Base-by-base conservation (phyloP, 2,329 filamentous ascomycete genomes). In the Decorospora gaudefroyi region DNA sequence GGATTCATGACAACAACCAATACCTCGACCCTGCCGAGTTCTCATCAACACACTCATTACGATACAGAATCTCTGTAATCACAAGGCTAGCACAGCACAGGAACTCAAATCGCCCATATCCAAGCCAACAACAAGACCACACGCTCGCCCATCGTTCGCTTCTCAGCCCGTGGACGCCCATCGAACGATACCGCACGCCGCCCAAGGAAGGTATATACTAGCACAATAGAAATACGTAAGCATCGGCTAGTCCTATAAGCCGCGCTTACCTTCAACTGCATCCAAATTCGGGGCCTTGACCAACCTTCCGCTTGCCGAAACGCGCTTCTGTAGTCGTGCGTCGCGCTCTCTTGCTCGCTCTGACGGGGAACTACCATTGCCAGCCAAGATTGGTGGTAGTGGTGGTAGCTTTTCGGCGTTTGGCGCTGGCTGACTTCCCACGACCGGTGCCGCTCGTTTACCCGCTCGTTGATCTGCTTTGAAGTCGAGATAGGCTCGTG, bases 401-500 rank as follows among this genome's bases (percentile, higher is more conserved):
- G 85, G 81, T 1, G 80, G 77, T 1, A 87, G 68, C 6, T 78
- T 81, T 64, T 90, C 87, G 59, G 66, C 61, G 70, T 72, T 47
- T 72, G 62, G 38, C 73, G 59, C 57, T 67, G 53, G 72, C 68
- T 51, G 79, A 74, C 42, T 78, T 73, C 46, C 79, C 7, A 68
- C 85, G 6, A 72, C 66, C 4, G 74, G 74, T 40, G 48, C 35
- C 7, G 59, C 29, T 4, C 64, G 61, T 42, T 61, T 66, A 6
- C 75, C 75, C 4, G 71, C 55, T 17, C 68, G 66, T 51, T 75
- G 75, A 27, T 76, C 74, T n/a, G 67, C 68, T 55, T 84, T 96
- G 72, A 90, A 84, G 55, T 95, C 90, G 33, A 97, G 76, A 61
- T 96, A 99, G 22, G 87, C 71, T 62, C 88, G 85, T 2, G 93